Evolutionary conservation across 805 yeast species (phyloP).

Genomic region (Suhomyces sp.): DNA sequence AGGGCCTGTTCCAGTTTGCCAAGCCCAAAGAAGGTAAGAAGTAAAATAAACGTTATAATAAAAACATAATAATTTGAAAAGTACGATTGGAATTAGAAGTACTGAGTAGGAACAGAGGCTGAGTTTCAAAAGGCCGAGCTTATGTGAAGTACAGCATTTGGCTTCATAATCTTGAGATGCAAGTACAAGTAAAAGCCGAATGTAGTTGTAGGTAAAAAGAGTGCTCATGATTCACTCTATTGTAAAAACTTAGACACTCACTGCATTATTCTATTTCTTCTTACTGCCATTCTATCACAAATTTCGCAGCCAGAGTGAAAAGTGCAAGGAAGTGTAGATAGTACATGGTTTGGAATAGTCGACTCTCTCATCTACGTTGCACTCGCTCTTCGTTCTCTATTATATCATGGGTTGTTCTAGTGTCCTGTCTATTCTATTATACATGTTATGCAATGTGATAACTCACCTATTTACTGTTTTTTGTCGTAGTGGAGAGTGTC

Average conservation of each 20-base stretch:
- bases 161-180: too few relatives aligned
- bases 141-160: too few relatives aligned
- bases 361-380: too few relatives aligned
- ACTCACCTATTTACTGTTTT: neutral
- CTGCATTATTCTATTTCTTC: too few relatives aligned
- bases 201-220: too few relatives aligned
- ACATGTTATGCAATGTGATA: neutral
- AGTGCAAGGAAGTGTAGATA: neutral
- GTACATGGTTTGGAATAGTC: too few relatives aligned
- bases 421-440: neutral
- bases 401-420: neutral
- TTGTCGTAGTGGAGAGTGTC: neutral
- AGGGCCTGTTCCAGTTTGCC: constrained; percentile 30
- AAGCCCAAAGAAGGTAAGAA: constrained; percentile 12
- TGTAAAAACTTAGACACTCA: too few relatives aligned
- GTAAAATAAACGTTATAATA: neutral
- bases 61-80: neutral
- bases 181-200: too few relatives aligned
- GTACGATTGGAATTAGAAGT: neutral
- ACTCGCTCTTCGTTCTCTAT: too few relatives aligned
- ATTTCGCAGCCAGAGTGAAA: neutral
- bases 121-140: too few relatives aligned
- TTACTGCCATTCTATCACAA: too few relatives aligned
- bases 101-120: neutral
- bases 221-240: too few relatives aligned